Base-by-base conservation (phyloP, 1,139 yeast species). In the Suhomyces anneliseae region DNA sequence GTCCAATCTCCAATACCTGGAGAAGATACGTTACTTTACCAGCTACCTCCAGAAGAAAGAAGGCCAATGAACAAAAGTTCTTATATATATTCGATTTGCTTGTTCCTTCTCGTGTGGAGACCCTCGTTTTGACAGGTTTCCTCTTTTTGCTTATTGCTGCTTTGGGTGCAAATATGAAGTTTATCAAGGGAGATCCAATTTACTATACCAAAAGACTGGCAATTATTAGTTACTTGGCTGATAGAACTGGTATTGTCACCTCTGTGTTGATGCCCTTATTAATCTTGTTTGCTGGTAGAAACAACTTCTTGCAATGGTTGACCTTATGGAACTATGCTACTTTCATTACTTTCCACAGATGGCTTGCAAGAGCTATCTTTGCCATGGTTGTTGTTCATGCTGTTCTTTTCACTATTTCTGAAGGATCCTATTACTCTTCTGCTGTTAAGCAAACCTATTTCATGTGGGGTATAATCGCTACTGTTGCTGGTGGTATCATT, bases 201-300 rank as follows among this genome's bases (percentile, higher is more conserved):
- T 52, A 42, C 40, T 12, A 19, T 5, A 36, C 47, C 8, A 41
- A 39, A 19, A 36, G 33, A 5, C 38, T 40, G 2, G 52, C 54
- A 7, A 45, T 61, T n/a, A 29, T 42, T n/a, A 42, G 43, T 12
- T 39, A 42, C 32, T 26, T 48, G 12, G 72, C 68, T 11, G 66
- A 66, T 45, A 61, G 75, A 54, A 60, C 69, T 1, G 74, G 74
- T 6, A 57, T 68, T 24, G 43, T 66, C 15, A 60, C 60, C 15
- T 55, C 61, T 6, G 57, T 57, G 41, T 43, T 61, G 8, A 51
- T 58, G 12, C 69, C 69, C 2, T 45, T 64, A 24, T 44, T 64
- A 29, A 45, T 65, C 31, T 54, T 72, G 26, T 70, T 72, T 57
- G 76, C 74, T 14, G 76, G 77, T 7, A 57, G 77, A 39, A 72